Evolutionary conservation across 345 rosid genomes (phyloP), one percentile per base, ranked within the genome.

Genomic region (Hevea brasiliensis): DNA sequence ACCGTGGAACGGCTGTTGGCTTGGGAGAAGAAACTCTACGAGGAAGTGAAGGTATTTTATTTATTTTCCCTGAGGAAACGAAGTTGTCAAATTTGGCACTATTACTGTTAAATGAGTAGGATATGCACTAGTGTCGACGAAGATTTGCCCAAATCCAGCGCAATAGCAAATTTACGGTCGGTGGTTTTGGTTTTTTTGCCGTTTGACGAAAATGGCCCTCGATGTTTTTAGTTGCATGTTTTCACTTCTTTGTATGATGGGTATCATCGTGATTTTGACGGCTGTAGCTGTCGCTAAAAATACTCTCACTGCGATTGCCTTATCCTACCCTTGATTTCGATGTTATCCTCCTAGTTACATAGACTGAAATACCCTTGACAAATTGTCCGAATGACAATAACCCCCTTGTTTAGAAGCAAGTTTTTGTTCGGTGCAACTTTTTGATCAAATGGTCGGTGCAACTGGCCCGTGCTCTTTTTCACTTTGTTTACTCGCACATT

Each of bases 11-110:
- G 94, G 53, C 90, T 95, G 70, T 86, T 89, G 85, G 99, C 98
- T 59, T 92, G 99, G 99, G 99, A 92, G 86, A 91, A 91, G 85
- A 95, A 95, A 80, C 94, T 91, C 29, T 95, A 89, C 35, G 88
- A 86, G 60, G 99, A 95, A 82, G 92, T 95, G 63, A 95, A 95
- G 97, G 99, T 92, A 77, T 67, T 13, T 35, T 26, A 56, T 26
- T 18, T 51, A 54, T 65, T 6, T 56, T 27, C 37, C 26, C 29
- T 2, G 11, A 29, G 70, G 48, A 12, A 41, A 6, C 7, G 7
- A 29, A 18, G 26, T 32, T 67, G n/a, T 8, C 37, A 66, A 47
- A 50, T 50, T 50, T 15, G 55, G 55, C 55, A 50, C n/a, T 17
- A 47, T 47, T 32, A 2, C 37, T 32, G 37, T 32, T 32, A 61